phyloP scores from a whole-genome alignment of 2,329 filamentous ascomycete genomes.

The Colletotrichum destructivum region DNA sequence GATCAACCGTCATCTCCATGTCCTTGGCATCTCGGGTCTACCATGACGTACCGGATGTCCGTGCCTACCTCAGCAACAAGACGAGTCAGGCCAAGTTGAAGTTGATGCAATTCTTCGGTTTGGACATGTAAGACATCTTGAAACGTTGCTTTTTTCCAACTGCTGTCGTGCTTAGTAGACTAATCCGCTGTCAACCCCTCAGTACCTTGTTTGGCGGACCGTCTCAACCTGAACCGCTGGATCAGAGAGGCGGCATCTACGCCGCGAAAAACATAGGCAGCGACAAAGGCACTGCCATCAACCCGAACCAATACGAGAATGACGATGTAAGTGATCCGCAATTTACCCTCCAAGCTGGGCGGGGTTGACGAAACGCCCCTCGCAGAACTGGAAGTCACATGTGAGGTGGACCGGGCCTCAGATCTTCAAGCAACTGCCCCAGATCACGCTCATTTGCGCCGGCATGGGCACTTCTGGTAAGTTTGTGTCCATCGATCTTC shows the following conservation, averaged over 20 bases:
- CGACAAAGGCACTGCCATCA: slow-evolving; percentile 60
- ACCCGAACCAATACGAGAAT: slow-evolving; percentile 72
- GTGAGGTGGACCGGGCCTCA: slow-evolving; percentile 73
- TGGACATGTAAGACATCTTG: slow-evolving; percentile 60
- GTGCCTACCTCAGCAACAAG: slow-evolving; percentile 73
- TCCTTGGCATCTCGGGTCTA: slow-evolving; percentile 67
- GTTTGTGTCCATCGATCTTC: slow-evolving; percentile 4
- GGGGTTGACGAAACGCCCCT: not conserved
- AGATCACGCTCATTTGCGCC: slow-evolving; percentile 69
- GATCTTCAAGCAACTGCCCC: slow-evolving; percentile 68
- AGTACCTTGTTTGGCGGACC: slow-evolving; percentile 72
- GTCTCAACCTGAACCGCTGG: slow-evolving; percentile 69
- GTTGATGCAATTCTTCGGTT: slow-evolving; percentile 73
- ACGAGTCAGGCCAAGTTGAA: slow-evolving; percentile 66
- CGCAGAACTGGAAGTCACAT: slow-evolving; percentile 68
- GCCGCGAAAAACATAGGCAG: slow-evolving; percentile 60
- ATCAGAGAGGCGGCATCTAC: slow-evolving; percentile 68
- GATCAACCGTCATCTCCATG: slow-evolving; percentile 75
- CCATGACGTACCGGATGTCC: slow-evolving; percentile 65
- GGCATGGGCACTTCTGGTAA: slow-evolving; percentile 71
- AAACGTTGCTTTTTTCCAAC: not conserved
- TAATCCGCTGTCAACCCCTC: not conserved
- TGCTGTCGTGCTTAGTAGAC: not conserved
- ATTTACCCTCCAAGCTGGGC: too few relatives aligned
- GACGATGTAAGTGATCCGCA: slow-evolving; percentile 50